Conservation (phyloP, 768 basidiomycete species). For the Russula lepida region DNA sequence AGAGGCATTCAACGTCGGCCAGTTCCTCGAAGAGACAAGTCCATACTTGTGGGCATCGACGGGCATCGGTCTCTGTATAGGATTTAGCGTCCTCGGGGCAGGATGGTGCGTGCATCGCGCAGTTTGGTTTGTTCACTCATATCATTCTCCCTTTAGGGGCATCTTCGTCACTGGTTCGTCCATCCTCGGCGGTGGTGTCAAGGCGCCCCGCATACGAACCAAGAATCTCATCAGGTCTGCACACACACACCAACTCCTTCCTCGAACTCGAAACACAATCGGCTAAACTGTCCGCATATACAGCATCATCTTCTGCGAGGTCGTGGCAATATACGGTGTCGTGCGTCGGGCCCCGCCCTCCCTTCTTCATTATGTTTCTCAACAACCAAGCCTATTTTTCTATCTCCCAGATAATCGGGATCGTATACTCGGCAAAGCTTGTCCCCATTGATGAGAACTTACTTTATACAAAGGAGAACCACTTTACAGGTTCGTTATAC, state of each 20-base stretch:
- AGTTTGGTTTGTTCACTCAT: neutral
- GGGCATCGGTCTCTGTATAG: constrained; percentile 89
- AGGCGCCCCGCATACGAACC: constrained; percentile 87
- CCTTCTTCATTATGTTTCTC: neutral
- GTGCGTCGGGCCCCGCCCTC: constrained; percentile 35
- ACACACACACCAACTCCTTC: neutral
- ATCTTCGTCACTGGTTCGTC: constrained; percentile 97
- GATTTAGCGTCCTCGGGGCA: constrained; percentile 87
- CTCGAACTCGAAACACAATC: too few species aligned
- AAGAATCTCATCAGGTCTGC: constrained; percentile 94
- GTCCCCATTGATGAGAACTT: constrained; percentile 46
- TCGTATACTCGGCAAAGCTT: constrained; percentile 88
- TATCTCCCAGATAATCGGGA: constrained; percentile 78
- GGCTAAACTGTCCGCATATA: neutral
- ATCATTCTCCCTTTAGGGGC: constrained; percentile 50
- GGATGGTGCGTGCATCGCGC: constrained; percentile 65
- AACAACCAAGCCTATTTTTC: neutral
- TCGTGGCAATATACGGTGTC: constrained; percentile 96
- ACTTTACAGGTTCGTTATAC: constrained; percentile 69
- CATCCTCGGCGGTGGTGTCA: constrained; percentile 91
- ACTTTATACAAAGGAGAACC: constrained; percentile 80
- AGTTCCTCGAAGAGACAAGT: constrained; percentile 88
- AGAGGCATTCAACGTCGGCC: constrained; percentile 89
- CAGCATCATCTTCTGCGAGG: constrained; percentile 99
- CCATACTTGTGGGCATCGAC: constrained; percentile 89